phyloP scores from a whole-genome alignment of 352 stramenopile genomes.

The Peronospora tabacina region DNA sequence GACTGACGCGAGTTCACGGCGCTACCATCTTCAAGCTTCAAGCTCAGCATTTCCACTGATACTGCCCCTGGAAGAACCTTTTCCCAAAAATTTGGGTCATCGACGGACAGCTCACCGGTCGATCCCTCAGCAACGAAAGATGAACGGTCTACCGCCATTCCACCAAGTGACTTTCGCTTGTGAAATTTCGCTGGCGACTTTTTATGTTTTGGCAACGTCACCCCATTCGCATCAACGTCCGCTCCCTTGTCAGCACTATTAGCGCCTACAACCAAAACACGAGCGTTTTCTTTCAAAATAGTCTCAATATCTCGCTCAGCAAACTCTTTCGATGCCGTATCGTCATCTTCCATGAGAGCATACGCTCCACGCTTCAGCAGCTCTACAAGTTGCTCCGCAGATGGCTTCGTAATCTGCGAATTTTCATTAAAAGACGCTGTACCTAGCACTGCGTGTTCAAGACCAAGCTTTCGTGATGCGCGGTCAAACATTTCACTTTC shows the following conservation, averaged over 20 bases:
- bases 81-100: conserved; percentile 96
- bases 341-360: conserved; percentile 95
- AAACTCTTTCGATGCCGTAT: conserved; percentile 92
- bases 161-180: conserved; percentile 67
- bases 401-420: conserved; percentile 78
- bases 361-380: conserved; percentile 97
- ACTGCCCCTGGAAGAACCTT: conserved; percentile 85
- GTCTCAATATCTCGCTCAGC: conserved; percentile 96
- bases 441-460: conserved; percentile 98
- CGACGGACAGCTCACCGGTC: conserved; percentile 87
- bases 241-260: conserved; percentile 29
- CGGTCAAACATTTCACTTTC: conserved; percentile 99
- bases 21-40: conserved; percentile 84
- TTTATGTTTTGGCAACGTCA: conserved; percentile 22
- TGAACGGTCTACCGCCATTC: conserved; percentile 79
- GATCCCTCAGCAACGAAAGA: conserved; percentile 90
- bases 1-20: conserved; percentile 68
- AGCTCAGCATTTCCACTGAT: conserved; percentile 79
- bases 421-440: conserved; percentile 89
- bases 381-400: conserved; percentile 92
- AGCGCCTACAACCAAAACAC: conserved; percentile 55
- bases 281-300: conserved; percentile 85
- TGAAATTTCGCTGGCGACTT: conserved; percentile 46
- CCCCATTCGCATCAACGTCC: conserved; percentile 17
- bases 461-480: conserved; percentile 95